A percentile compares a stretch with the other conserved stretches of the same genome.
Evolutionary conservation across 257 asterid species (phyloP).

Genomic region (Mentha longifolia): DNA sequence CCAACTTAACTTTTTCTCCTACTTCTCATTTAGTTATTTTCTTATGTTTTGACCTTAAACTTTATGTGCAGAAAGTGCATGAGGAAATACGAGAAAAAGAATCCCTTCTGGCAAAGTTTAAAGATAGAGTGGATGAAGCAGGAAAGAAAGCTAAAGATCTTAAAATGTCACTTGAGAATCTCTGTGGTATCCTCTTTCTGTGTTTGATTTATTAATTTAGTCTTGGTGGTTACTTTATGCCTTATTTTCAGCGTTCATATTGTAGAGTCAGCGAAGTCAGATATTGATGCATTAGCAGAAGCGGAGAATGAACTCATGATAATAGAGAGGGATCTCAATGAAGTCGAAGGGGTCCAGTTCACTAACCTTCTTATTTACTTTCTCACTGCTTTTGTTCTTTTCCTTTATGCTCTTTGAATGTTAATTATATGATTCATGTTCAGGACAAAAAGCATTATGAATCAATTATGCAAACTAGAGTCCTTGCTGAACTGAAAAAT

Average conservation of each 20-base stretch:
- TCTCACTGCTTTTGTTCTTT: conserved; percentile 10
- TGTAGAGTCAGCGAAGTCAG: conserved; percentile 74
- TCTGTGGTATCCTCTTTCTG: conserved; percentile 64
- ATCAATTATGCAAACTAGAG: conserved; percentile 50
- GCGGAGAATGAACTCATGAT: conserved; percentile 68
- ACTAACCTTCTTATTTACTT: conserved; percentile 31
- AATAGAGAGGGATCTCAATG: conserved; percentile 54
- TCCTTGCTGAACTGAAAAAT: conserved; percentile 54
- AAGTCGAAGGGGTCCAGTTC: conserved; percentile 58
- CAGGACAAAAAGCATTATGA: conserved; percentile 76
- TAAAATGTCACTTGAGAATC: conserved; percentile 50
- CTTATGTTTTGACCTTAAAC: conserved; percentile 21
- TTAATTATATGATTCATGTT: conserved; percentile 27
- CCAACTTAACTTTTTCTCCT: conserved; percentile 3
- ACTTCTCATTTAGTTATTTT: neutral
- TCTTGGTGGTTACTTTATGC: conserved; percentile 26
- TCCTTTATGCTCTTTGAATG: conserved; percentile 16
- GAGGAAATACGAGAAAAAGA: conserved; percentile 59
- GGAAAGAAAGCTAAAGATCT: conserved; percentile 51
- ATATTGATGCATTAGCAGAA: conserved; percentile 62
- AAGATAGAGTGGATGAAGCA: conserved; percentile 59
- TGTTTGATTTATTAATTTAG: conserved; percentile 22
- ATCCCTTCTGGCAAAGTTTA: conserved; percentile 54
- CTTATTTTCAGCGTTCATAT: conserved; percentile 31
- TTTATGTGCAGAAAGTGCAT: conserved; percentile 59